Percentiles rank a stretch among this genome's conserved stretches.
Evolutionary conservation across 441 rosid genomes (phyloP).

Genomic region (Cnidoscolus chayamansa): DNA sequence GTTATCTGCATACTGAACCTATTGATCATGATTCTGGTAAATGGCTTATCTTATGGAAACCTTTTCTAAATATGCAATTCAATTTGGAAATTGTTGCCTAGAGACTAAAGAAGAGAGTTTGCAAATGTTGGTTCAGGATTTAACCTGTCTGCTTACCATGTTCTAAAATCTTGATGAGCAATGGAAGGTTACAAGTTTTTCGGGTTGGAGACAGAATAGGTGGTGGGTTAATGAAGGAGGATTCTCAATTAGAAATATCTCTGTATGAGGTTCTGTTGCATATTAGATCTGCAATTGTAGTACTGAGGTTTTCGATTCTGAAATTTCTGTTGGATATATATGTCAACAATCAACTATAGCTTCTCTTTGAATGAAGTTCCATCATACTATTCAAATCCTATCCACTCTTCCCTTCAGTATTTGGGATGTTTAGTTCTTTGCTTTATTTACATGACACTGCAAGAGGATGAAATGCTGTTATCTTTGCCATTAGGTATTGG

Average conservation of each 20-base stretch:
- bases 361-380: slow-evolving; percentile 4
- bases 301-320: slow-evolving; percentile 20
- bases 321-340: slow-evolving; percentile 17
- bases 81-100: not conserved
- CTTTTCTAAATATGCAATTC: not conserved
- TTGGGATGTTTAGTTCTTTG: too few species aligned
- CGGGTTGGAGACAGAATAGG: slow-evolving; percentile 10
- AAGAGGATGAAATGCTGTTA: too few species aligned
- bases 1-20: slow-evolving; percentile 3
- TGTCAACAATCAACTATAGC: slow-evolving; percentile 12
- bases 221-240: slow-evolving; percentile 15
- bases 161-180: slow-evolving; percentile 9
- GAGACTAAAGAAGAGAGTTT: not conserved
- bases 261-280: slow-evolving; percentile 24
- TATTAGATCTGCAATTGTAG: slow-evolving; percentile 13
- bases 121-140: slow-evolving; percentile 12
- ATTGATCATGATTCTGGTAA: slow-evolving; percentile 2
- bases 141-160: slow-evolving; percentile 17
- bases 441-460: too few species aligned
- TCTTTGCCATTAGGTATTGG: too few species aligned
- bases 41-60: slow-evolving; percentile 9
- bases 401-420: too few species aligned
- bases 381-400: not conserved
- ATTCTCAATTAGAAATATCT: slow-evolving; percentile 12
- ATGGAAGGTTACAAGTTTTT: slow-evolving; percentile 15